Evolutionary conservation across 148 eudicot species (phyloP), one percentile per base, ranked within the genome.

Genomic region (Nepenthes mirabilis): DNA sequence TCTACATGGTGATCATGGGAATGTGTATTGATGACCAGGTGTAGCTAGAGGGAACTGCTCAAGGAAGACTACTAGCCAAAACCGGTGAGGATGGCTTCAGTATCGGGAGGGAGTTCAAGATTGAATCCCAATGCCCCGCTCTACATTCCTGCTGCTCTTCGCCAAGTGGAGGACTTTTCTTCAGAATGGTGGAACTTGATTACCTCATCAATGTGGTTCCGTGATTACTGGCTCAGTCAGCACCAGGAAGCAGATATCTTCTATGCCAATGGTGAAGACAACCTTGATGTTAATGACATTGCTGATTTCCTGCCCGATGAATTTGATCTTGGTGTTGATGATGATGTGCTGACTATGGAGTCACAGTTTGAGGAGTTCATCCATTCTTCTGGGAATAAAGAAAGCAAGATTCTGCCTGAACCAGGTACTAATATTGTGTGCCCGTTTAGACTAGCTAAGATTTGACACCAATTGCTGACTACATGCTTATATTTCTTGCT

Each of bases 101-200:
- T 85, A 34, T 79, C 90, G n/a, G 86, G 86, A 52, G 73, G 77
- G 70, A 69, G 82, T 61, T 91, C 98, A 32, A 74, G 82, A 2
- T 70, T 88, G 78, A 93, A 88, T 64, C 96, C 98, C 11, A 88
- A 93, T 62, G 98, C 99, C 2, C 95, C 99, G 2, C 75, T 82
- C 57, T 93, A 76, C 72, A 75, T 93, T 62, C 99, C 99, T n/a
- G 81, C 95, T 40, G 86, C 83, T 5, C 73, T 86, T 55, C 81
- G 89, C 52, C 89, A 80, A 63, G 91, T 93, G 56, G 99, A 86
- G 71, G 96, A 93, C 66, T 93, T 83, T 70, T 88, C 96, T 0
- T 87, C 91, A 0, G 95, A 88, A 70, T 93, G 99, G 96, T 88
- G 87, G 77, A 74, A 93, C 9, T 74, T 88, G 68, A 80, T 93